These are phyloP conservation scores for Trichoderma virens DNA, from an alignment of 495 filamentous ascomycete species.

Conservation along the genomic window DNA sequence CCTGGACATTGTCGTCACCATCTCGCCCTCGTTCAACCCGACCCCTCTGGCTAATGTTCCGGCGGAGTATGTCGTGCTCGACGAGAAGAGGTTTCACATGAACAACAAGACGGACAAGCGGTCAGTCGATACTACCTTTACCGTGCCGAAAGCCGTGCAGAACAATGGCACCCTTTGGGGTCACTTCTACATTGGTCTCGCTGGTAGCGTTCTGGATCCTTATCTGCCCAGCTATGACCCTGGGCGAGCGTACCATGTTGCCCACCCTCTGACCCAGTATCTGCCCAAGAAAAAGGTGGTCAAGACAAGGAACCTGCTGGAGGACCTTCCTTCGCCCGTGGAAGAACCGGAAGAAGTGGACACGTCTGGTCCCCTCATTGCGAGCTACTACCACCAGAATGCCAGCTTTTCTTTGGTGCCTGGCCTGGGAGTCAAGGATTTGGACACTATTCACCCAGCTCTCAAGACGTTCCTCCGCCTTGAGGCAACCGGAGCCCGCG, in stretches of 20 bases:
- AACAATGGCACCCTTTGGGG: slow-evolving; percentile 90
- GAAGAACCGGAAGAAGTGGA: slow-evolving; percentile 40
- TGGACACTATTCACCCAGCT: slow-evolving; percentile 62
- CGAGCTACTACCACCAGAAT: slow-evolving; percentile 92
- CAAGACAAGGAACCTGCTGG: slow-evolving; percentile 86
- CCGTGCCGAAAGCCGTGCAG: slow-evolving; percentile 72
- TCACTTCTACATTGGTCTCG: slow-evolving; percentile 79
- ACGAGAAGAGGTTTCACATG: slow-evolving; percentile 75
- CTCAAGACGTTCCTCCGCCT: slow-evolving; percentile 68
- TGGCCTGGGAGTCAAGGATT: slow-evolving; percentile 61
- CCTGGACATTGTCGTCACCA: slow-evolving; percentile 78
- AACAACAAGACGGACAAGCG: slow-evolving; percentile 76
- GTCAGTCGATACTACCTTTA: slow-evolving; percentile 66
- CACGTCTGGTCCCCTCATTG: slow-evolving; percentile 56
- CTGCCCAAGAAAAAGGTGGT: slow-evolving; percentile 81
- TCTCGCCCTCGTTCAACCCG: slow-evolving; percentile 65
- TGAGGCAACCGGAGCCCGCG: slow-evolving; percentile 65
- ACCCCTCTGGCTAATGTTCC: slow-evolving; percentile 55
- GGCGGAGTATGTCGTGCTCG: slow-evolving; percentile 53
- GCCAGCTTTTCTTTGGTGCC: slow-evolving; percentile 83
- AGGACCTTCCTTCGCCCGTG: slow-evolving; percentile 42
- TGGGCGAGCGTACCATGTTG: slow-evolving; percentile 70
- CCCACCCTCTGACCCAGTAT: slow-evolving; percentile 79
- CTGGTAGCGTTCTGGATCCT: slow-evolving; percentile 70
- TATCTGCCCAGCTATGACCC: slow-evolving; percentile 60